These are phyloP conservation scores for Fusarium anthophilum DNA, from an alignment of 2,329 filamentous ascomycete species.

Conservation along the genomic window DNA sequence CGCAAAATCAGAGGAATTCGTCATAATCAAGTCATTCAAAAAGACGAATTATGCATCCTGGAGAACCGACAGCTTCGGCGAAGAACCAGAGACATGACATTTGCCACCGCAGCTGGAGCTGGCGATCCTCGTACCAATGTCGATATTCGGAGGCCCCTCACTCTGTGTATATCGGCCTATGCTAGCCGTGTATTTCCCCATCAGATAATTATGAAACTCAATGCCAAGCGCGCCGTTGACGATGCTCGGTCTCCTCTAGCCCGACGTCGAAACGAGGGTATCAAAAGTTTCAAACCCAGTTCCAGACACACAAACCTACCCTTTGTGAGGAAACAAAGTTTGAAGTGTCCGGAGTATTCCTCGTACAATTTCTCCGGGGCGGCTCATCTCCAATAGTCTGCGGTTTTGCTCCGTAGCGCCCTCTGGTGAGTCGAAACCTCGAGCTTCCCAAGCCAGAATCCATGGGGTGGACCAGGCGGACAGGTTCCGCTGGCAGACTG, in stretches of 20 bases:
- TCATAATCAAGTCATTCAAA: background rate
- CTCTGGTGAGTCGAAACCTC: conserved; percentile 24
- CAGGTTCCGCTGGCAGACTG: background rate
- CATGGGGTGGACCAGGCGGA: conserved; percentile 42
- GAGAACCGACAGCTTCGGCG: background rate
- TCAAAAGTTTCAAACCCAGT: background rate
- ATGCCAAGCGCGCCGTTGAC: background rate
- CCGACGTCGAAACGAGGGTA: background rate
- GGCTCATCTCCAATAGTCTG: conserved; percentile 25
- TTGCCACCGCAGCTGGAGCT: background rate
- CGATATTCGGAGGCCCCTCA: background rate
- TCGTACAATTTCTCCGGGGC: background rate
- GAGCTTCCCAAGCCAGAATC: conserved; percentile 50
- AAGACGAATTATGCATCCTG: background rate
- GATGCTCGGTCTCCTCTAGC: background rate
- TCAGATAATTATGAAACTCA: background rate
- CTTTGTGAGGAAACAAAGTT: background rate
- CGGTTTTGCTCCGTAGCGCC: background rate
- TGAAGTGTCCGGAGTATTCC: background rate
- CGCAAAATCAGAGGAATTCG: background rate
- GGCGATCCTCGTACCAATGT: background rate
- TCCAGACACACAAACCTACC: background rate
- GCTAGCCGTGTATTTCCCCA: background rate
- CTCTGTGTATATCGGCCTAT: background rate
- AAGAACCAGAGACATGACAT: background rate